Conservation (phyloP, 140 eudicot genomes). For the Stevia rebaudiana region DNA sequence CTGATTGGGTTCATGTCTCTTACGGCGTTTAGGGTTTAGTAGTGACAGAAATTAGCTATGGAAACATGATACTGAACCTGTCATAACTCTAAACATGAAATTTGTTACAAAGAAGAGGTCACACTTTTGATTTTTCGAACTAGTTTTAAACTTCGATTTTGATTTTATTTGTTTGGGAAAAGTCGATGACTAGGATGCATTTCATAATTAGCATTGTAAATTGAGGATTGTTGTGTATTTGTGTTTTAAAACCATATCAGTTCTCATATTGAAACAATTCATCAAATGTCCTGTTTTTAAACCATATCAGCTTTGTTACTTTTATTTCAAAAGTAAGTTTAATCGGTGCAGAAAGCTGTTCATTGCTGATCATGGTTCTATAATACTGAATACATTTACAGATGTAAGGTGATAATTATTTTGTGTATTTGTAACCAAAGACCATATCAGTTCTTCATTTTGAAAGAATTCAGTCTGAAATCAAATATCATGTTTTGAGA, state of each 20-base stretch:
- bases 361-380: no score
- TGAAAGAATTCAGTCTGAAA: slow-evolving; percentile 1
- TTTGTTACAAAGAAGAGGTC: not conserved
- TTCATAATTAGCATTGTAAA: not conserved
- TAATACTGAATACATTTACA: no score
- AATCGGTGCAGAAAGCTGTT: no score
- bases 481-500: not conserved
- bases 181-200: not conserved
- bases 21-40: slow-evolving; percentile 14
- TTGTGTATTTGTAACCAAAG: no score
- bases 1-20: slow-evolving; percentile 1
- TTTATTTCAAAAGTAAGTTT: no score
- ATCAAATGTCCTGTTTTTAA: not conserved
- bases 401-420: not conserved
- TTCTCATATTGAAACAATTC: no score
- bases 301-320: no score
- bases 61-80: not conserved
- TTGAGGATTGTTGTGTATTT: not conserved
- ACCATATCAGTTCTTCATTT: not conserved
- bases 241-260: not conserved
- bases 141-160: not conserved
- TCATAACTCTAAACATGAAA: not conserved
- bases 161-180: not conserved
- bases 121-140: not conserved
- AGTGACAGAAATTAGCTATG: not conserved